These are phyloP conservation scores for Hordeum pubiflorum DNA, from an alignment of 202 grass and related monocot species.

Conservation along the genomic window DNA sequence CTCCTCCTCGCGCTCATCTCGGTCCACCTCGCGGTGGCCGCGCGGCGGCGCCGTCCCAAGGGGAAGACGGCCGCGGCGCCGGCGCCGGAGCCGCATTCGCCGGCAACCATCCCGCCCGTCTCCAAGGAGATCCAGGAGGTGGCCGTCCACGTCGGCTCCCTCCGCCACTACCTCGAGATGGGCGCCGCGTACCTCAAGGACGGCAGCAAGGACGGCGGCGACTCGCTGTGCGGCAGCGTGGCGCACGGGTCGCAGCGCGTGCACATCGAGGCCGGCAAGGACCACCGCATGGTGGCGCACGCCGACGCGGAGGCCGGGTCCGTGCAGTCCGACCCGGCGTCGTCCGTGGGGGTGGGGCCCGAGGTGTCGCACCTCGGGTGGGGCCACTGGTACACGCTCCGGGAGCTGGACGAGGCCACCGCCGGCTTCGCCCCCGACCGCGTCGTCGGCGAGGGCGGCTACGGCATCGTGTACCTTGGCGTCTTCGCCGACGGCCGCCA, in stretches of 20 bases:
- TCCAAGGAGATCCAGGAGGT: conserved; percentile 94
- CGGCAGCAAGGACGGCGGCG: not conserved
- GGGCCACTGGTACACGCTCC: conserved; percentile 98
- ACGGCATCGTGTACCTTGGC: conserved; percentile 87
- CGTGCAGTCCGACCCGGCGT: conserved; percentile 3
- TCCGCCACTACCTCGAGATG: conserved; percentile 54
- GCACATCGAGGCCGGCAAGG: conserved; percentile 56
- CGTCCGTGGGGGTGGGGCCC: conserved; percentile 21
- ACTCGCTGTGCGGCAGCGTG: conserved; percentile 1
- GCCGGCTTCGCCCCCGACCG: conserved; percentile 62
- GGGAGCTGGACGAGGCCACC: conserved; percentile 82
- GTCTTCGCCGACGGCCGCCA: conserved; percentile 50
- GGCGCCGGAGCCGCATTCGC: conserved; percentile 8
- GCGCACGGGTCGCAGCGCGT: conserved; percentile 53
- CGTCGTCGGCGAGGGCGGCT: conserved; percentile 94
- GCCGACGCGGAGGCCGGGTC: not conserved
- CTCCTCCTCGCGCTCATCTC: conserved; percentile 64
- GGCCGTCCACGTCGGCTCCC: conserved; percentile 39
- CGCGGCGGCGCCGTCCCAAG: conserved; percentile 23
- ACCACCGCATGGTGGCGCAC: conserved; percentile 29
- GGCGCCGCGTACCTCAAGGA: conserved; percentile 43
- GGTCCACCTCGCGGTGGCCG: conserved; percentile 39
- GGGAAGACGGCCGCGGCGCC: not conserved
- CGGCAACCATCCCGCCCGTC: conserved; percentile 36
- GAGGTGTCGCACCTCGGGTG: conserved; percentile 89